Conservation (phyloP, 192 early-diverging fungal genomes). For the Backusella parvicylindrica region DNA sequence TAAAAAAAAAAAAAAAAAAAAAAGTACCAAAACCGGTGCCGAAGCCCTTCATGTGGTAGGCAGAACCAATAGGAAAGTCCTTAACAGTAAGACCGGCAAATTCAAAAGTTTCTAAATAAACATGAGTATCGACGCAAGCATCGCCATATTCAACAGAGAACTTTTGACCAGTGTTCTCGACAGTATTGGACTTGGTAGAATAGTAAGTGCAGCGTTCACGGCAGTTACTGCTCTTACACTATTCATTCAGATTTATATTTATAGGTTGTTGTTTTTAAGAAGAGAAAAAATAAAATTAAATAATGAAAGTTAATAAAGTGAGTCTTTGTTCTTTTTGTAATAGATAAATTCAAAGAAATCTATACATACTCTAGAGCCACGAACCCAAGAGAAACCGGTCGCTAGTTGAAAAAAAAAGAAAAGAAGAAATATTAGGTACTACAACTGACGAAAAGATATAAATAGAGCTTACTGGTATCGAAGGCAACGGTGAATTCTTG, state of each 20-base stretch:
- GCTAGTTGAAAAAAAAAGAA: slow-evolving; percentile 10
- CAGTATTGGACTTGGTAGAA: slow-evolving; percentile 12
- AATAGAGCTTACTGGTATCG: slow-evolving; percentile 60
- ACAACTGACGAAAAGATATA: background rate
- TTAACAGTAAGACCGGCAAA: slow-evolving; percentile 27
- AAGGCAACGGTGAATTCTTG: slow-evolving; percentile 92
- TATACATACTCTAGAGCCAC: slow-evolving; percentile 28
- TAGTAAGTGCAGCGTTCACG: slow-evolving; percentile 33
- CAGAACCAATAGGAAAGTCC: slow-evolving; percentile 33
- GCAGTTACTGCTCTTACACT: slow-evolving; percentile 32
- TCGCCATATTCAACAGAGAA: slow-evolving; percentile 34
- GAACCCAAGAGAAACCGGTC: slow-evolving; percentile 34
- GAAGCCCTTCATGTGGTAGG: slow-evolving; percentile 33
- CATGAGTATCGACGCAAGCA: slow-evolving; percentile 28
- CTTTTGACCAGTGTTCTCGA: slow-evolving; percentile 17
- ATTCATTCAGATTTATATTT: background rate
- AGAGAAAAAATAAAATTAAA: background rate
- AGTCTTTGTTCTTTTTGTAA: background rate
- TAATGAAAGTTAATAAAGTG: background rate
- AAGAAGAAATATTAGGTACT: background rate
- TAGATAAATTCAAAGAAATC: background rate
- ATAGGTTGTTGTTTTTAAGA: background rate
- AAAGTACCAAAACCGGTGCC: slow-evolving; percentile 16
- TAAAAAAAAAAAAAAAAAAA: background rate
- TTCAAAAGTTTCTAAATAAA: slow-evolving; percentile 29